These are phyloP conservation scores for Neurospora terricola DNA, from an alignment of 495 filamentous ascomycete genomes.

Conservation along the genomic window DNA sequence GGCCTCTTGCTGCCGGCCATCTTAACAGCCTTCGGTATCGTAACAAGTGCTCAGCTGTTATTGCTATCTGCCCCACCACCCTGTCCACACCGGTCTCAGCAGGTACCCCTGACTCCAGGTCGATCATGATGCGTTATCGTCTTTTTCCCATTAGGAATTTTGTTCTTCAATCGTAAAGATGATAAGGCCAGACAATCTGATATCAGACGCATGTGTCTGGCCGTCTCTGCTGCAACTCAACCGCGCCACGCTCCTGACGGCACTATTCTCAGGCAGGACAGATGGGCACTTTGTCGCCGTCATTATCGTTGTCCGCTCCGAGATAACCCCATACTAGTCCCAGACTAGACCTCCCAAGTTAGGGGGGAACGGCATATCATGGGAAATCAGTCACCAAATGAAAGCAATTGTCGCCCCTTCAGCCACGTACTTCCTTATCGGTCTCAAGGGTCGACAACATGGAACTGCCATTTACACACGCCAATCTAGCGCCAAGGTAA, in stretches of 20 bases:
- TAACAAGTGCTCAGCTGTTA: slow-evolving; percentile 1
- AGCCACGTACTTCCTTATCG: not conserved
- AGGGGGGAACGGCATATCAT: not conserved
- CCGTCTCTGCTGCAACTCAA: not conserved
- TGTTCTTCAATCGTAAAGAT: slow-evolving; percentile 18
- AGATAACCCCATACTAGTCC: not conserved
- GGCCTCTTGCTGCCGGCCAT: not conserved
- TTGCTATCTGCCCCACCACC: not conserved
- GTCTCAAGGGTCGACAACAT: not conserved
- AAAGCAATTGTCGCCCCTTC: not conserved
- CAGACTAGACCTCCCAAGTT: not conserved
- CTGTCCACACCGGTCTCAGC: not conserved
- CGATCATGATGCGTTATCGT: slow-evolving; percentile 14
- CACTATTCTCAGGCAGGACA: not conserved
- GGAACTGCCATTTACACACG: not conserved
- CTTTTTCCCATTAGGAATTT: slow-evolving; percentile 30
- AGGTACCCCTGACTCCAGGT: slow-evolving; percentile 10
- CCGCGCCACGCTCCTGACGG: not conserved
- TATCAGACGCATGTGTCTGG: not conserved
- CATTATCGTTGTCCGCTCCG: not conserved
- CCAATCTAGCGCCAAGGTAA: not conserved
- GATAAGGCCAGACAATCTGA: slow-evolving; percentile 21
- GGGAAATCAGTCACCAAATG: not conserved
- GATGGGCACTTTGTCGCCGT: not conserved
- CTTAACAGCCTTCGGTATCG: not conserved